Evolutionary conservation across 2,329 filamentous ascomycete genomes (phyloP), one percentile per base, ranked within the genome.

Genomic region (Fusarium albosuccineum): DNA sequence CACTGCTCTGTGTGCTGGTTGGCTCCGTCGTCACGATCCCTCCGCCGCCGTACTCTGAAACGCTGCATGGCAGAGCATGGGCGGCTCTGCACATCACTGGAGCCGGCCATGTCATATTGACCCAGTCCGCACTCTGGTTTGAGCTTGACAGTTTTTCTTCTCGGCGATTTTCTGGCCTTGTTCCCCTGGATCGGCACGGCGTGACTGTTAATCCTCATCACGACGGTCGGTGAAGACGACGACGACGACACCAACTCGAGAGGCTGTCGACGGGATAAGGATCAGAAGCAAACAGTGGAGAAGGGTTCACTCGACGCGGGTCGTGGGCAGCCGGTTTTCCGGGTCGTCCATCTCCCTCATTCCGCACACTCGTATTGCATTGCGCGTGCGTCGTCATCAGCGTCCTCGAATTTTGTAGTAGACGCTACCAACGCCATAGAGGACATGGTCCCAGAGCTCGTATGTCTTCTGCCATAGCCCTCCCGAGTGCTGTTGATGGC

Each of bases 361-460:
- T 68, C 59, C 62, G 44, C 41, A 48, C 51, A 55, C 64, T 60
- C 57, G 57, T 56, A 49, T 56, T 45, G 13, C 48, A 34, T 34
- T 56, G 46, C 46, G 30, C 36, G 46, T 33, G 41, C 37, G 42
- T 33, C 39, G 22, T 29, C 44, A 58, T 73, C 67, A 74, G n/a
- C 66, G 67, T 29, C 73, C 73, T 56, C 70, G 68, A 45, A 76
- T 64, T 56, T 77, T 80, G 72, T 76, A 79, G 68, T 80, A 81
- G 45, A 73, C 70, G 57, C 73, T 78, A 44, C 79, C 80, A 41
- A 82, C 70, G 39, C 75, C 73, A 56, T 80, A 77, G 37, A 80
- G 73, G n/a, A 82, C 74, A 9, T 73, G 71, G 22, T 81, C 79
- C 79, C 80, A 82, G 22, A 77, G 49, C 57, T 79, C 73, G 62